phyloP scores from a whole-genome alignment of 164 flowering plant genomes.

The Magnolia changhungtana region DNA sequence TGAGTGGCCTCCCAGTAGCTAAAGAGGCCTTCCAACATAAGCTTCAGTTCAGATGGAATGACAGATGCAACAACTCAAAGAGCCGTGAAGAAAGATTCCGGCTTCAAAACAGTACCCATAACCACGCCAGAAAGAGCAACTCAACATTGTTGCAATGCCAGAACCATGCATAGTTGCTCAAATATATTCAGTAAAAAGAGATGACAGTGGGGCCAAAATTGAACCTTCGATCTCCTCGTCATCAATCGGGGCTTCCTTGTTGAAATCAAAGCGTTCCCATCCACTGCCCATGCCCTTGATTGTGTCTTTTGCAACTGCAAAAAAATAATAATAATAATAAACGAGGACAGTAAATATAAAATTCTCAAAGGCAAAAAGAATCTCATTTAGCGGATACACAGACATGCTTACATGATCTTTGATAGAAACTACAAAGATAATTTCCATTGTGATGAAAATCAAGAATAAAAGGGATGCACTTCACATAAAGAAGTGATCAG shows the following conservation, averaged over 20 bases:
- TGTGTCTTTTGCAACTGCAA: constrained; percentile 9
- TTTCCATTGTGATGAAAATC: too few relatives aligned
- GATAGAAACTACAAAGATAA: too few relatives aligned
- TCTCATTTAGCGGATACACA: not conserved
- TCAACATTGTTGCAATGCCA: not conserved
- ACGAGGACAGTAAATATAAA: not conserved
- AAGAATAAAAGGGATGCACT: too few relatives aligned
- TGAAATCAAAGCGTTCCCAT: constrained; percentile 94
- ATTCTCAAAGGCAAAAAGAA: not conserved
- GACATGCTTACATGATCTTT: not conserved
- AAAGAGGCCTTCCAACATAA: not conserved
- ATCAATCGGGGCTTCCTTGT: constrained; percentile 96
- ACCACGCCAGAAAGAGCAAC: too few relatives aligned
- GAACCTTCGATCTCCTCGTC: constrained; percentile 90
- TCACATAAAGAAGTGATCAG: too few relatives aligned
- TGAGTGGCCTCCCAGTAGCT: not conserved
- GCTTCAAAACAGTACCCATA: not conserved
- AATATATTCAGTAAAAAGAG: not conserved
- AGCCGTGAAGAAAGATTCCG: not conserved
- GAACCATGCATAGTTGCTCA: not conserved
- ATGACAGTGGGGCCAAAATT: not conserved
- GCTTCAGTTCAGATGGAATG: not conserved
- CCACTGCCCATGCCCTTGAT: constrained; percentile 54
- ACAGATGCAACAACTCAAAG: not conserved
- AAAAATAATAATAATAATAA: not conserved